phyloP scores from a whole-genome alignment of 2,329 filamentous ascomycete genomes.

The Fusarium anthophilum region DNA sequence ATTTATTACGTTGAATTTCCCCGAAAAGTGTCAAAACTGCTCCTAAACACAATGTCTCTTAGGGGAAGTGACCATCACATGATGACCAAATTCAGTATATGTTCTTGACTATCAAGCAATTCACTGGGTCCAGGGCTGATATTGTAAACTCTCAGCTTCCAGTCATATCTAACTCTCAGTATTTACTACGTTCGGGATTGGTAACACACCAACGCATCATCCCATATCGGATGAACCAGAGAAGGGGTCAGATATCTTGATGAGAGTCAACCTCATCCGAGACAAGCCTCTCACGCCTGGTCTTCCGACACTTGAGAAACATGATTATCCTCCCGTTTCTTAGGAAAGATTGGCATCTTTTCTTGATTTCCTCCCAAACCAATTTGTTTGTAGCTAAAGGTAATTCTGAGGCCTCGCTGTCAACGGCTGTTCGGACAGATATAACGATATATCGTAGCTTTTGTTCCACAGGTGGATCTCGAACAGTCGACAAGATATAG shows the following conservation, averaged over 20 bases:
- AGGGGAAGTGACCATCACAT: background rate
- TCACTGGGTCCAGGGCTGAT: background rate
- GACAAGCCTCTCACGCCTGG: background rate
- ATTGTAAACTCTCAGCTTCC: background rate
- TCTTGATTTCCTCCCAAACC: background rate
- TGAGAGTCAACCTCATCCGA: background rate
- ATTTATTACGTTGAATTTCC: too few relatives aligned
- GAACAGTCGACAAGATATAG: background rate
- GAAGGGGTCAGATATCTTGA: background rate
- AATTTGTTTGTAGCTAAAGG: background rate
- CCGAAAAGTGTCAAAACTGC: too few relatives aligned
- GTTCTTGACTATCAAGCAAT: background rate
- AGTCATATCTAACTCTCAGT: background rate
- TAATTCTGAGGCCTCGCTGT: background rate
- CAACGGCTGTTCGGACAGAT: background rate
- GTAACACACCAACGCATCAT: background rate
- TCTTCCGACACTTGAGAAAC: background rate
- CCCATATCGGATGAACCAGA: background rate
- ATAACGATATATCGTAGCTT: background rate
- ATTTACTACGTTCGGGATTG: too few relatives aligned
- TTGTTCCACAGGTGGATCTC: background rate
- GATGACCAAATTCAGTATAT: background rate
- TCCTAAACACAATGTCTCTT: background rate
- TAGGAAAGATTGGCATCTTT: background rate
- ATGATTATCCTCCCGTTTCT: background rate